Percentiles rank a stretch among this genome's conserved stretches.
Conservation (phyloP, 306 rosid genomes). For the Lotus japonicus region DNA sequence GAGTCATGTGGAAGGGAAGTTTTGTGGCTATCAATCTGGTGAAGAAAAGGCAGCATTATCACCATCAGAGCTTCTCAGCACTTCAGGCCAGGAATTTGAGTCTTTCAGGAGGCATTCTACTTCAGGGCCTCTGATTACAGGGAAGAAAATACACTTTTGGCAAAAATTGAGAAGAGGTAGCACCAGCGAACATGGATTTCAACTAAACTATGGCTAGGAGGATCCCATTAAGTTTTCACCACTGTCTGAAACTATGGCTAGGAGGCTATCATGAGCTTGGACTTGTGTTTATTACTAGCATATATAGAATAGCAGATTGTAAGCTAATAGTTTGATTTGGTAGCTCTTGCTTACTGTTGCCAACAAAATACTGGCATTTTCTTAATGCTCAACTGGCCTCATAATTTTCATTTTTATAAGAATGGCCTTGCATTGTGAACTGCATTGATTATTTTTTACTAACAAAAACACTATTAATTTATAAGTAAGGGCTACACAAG, state of each 20-base stretch:
- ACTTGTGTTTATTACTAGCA: neutral
- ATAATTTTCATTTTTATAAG: no score
- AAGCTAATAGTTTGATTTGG: neutral
- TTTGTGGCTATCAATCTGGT: slow-evolving; percentile 26
- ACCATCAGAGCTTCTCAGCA: slow-evolving; percentile 42
- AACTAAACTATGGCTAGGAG: slow-evolving; percentile 45
- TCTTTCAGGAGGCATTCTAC: slow-evolving; percentile 62
- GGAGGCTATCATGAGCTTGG: slow-evolving; percentile 27
- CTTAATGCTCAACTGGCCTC: no score
- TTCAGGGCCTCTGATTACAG: slow-evolving; percentile 58
- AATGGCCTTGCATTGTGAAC: no score
- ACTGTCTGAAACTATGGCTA: slow-evolving; percentile 27
- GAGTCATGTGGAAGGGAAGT: neutral
- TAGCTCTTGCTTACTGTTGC: neutral
- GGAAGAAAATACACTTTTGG: slow-evolving; percentile 60
- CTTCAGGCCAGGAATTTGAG: slow-evolving; percentile 47
- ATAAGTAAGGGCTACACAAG: no score
- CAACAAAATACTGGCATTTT: no score
- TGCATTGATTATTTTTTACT: no score
- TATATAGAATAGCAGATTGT: neutral
- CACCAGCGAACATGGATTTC: slow-evolving; percentile 71
- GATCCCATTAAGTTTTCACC: slow-evolving; percentile 34
- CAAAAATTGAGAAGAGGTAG: slow-evolving; percentile 64
- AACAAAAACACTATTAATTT: no score
- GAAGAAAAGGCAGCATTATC: slow-evolving; percentile 39